These are phyloP conservation scores for Salmacisia buchloeana DNA, from an alignment of 1,284 basidiomycete genomes.

Conservation along the genomic window DNA sequence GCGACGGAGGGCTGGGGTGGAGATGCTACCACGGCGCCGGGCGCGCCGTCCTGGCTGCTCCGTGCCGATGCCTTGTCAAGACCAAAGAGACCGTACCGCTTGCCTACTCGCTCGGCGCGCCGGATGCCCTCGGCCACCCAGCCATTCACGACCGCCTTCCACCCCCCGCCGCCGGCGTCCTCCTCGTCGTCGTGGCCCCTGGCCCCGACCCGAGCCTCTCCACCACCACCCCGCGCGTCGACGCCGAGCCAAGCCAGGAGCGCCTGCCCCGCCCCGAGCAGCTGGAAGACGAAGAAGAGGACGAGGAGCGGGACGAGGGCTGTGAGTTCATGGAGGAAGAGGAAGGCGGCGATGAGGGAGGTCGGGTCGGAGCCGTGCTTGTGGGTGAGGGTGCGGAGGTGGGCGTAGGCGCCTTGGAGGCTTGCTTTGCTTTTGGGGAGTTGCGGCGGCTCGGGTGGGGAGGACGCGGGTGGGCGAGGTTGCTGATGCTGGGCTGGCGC, in stretches of 20 bases:
- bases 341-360: conserved; percentile 72
- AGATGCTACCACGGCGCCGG: conserved; percentile 46
- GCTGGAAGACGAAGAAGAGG: conserved; percentile 67
- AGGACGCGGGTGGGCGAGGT: too few relatives aligned
- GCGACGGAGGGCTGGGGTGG: conserved; percentile 62
- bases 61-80: conserved; percentile 59
- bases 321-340: conserved; percentile 78
- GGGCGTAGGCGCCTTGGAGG: conserved; percentile 18
- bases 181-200: conserved; percentile 2
- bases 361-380: conserved; percentile 62
- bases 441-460: too few relatives aligned
- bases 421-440: too few relatives aligned
- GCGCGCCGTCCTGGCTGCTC: conserved; percentile 12
- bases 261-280: conserved; percentile 66
- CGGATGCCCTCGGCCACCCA: conserved; percentile 65
- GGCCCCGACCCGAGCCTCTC: too few relatives aligned
- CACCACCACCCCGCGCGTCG: background rate
- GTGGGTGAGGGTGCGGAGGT: conserved; percentile 25
- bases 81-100: conserved; percentile 74
- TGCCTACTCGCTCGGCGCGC: conserved; percentile 68
- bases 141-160: conserved; percentile 25
- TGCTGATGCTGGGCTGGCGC: too few relatives aligned
- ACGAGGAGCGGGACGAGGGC: conserved; percentile 71
- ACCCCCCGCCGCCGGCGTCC: background rate
- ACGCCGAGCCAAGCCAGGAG: conserved; percentile 55